phyloP scores from a whole-genome alignment of 768 basidiomycete species.

The Tylopilus rubrobrunneus region DNA sequence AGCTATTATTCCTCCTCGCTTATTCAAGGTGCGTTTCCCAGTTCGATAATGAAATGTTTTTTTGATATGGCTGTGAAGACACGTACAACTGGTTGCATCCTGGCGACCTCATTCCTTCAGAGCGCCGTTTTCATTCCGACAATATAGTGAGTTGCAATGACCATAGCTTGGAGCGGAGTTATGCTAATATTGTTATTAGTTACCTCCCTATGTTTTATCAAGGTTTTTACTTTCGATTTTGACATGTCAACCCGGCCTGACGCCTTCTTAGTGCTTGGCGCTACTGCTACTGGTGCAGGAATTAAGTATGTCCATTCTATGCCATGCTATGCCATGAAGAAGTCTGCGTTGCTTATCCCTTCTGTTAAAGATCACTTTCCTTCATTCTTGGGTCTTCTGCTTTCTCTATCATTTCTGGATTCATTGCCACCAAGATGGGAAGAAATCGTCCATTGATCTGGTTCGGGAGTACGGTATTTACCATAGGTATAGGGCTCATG shows the following conservation, averaged over 20 bases:
- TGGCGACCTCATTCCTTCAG: slow-evolving; percentile 59
- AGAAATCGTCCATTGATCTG: slow-evolving; percentile 62
- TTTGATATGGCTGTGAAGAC: slow-evolving; percentile 39
- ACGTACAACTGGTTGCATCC: slow-evolving; percentile 61
- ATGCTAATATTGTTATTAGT: slow-evolving; percentile 10
- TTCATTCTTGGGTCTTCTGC: slow-evolving; percentile 58
- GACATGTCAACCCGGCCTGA: not conserved
- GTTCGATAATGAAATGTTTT: not conserved
- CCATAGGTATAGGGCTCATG: slow-evolving; percentile 70
- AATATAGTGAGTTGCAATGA: slow-evolving; percentile 18
- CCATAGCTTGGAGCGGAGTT: too few relatives aligned
- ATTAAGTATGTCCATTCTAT: slow-evolving; percentile 54
- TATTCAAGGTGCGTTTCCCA: slow-evolving; percentile 54
- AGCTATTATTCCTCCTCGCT: slow-evolving; percentile 68
- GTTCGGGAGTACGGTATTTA: slow-evolving; percentile 53
- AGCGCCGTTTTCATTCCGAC: slow-evolving; percentile 55
- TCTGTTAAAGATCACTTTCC: slow-evolving; percentile 56
- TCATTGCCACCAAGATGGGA: slow-evolving; percentile 53
- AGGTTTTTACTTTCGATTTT: slow-evolving; percentile 11
- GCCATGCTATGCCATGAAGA: slow-evolving; percentile 1
- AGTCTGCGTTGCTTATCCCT: not conserved
- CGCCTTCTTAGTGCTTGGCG: slow-evolving; percentile 46
- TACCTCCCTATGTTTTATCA: slow-evolving; percentile 79
- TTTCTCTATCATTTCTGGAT: slow-evolving; percentile 52
- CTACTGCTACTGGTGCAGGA: slow-evolving; percentile 69